These are phyloP conservation scores for Zymoseptoria crescenta DNA, from an alignment of 2,329 filamentous ascomycete genomes.

Conservation along the genomic window DNA sequence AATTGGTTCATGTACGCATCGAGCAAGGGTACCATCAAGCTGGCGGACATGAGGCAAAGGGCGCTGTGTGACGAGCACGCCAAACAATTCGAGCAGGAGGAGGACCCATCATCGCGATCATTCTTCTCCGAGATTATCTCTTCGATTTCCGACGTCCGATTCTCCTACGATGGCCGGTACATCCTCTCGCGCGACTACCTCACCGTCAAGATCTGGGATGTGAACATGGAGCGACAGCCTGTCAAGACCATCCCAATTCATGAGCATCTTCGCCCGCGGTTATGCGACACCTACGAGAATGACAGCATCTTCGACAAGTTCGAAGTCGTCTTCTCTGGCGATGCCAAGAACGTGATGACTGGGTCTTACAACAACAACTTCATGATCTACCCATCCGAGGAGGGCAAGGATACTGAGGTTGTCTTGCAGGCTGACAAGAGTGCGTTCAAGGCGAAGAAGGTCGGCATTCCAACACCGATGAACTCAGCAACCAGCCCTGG, in stretches of 20 bases:
- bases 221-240: conserved; percentile 96
- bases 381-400: conserved; percentile 98
- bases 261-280: conserved; percentile 83
- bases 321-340: conserved; percentile 96
- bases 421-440: conserved; percentile 97
- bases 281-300: conserved; percentile 98
- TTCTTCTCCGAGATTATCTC: conserved; percentile 99
- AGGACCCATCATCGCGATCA: conserved; percentile 90
- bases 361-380: conserved; percentile 99
- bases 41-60: conserved; percentile 96
- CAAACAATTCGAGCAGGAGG: conserved; percentile 97
- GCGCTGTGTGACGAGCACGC: conserved; percentile 92
- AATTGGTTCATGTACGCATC: conserved; percentile 99
- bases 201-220: conserved; percentile 99
- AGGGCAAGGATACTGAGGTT: conserved; percentile 92
- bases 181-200: conserved; percentile 96
- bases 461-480: conserved; percentile 94
- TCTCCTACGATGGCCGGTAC: conserved; percentile 92
- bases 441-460: conserved; percentile 99
- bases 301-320: conserved; percentile 99
- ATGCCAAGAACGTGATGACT: conserved; percentile 98
- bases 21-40: conserved; percentile 97
- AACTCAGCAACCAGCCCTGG: conserved; percentile 69
- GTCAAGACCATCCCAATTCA: conserved; percentile 99
- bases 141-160: conserved; percentile 96